Percentiles rank a stretch among this genome's conserved stretches.
These are phyloP conservation scores for Monosporascus sp. DNA, from an alignment of 2,329 filamentous ascomycete genomes.

Conservation along the genomic window DNA sequence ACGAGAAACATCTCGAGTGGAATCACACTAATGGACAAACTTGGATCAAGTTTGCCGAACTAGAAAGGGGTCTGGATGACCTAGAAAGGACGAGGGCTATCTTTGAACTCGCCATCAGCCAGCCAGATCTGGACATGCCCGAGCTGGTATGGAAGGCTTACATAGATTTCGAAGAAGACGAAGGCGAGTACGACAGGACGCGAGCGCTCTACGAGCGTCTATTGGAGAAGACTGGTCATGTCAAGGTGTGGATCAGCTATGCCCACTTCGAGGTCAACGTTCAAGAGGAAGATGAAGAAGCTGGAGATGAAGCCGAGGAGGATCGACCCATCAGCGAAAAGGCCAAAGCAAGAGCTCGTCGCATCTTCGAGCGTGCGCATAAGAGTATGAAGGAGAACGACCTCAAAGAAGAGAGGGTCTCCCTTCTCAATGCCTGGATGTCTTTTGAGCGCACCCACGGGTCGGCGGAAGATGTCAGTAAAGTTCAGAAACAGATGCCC, in stretches of 20 bases:
- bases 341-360: conserved; percentile 76
- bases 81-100: conserved; percentile 82
- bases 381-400: conserved; percentile 83
- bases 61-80: conserved; percentile 88
- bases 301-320: conserved; percentile 55
- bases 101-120: conserved; percentile 82
- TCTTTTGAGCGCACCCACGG: conserved; percentile 88
- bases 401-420: conserved; percentile 89
- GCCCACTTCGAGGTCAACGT: conserved; percentile 98
- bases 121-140: conserved; percentile 88
- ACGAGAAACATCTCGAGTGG: conserved; percentile 91
- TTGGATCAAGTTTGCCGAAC: conserved; percentile 94
- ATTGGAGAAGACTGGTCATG: conserved; percentile 90
- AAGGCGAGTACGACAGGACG: conserved; percentile 82
- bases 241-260: conserved; percentile 99
- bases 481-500: conserved; percentile 90
- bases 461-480: conserved; percentile 65
- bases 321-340: conserved; percentile 71
- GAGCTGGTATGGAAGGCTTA: conserved; percentile 97
- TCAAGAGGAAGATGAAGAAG: conserved; percentile 64
- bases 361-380: conserved; percentile 80
- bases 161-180: conserved; percentile 97
- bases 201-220: conserved; percentile 83
- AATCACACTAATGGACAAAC: conserved; percentile 86
- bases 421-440: conserved; percentile 86